These are phyloP conservation scores for Oxyria digyna DNA, from an alignment of 148 eudicot species.

Conservation along the genomic window DNA sequence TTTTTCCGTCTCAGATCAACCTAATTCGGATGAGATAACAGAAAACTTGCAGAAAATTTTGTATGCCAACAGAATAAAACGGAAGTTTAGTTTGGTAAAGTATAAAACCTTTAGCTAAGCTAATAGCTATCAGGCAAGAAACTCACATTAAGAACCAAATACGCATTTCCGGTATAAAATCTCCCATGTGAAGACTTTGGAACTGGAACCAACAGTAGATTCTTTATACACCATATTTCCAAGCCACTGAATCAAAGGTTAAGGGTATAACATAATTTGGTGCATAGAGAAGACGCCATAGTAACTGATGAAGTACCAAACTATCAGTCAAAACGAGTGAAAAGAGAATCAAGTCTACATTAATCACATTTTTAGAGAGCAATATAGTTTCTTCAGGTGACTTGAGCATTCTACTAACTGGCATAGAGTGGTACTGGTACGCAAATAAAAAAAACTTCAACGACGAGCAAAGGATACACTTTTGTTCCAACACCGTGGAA, in stretches of 20 bases:
- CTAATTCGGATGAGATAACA: background rate
- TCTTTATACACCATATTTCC: conserved; percentile 58
- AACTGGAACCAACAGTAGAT: conserved; percentile 37
- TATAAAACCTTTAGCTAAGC: background rate
- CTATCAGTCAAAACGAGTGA: background rate
- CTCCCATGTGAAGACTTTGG: conserved; percentile 52
- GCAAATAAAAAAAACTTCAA: background rate
- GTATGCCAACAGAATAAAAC: background rate
- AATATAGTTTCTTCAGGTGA: background rate
- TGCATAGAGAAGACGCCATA: background rate
- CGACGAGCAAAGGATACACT: conserved; percentile 23
- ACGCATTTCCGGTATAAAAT: conserved; percentile 51
- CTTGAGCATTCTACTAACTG: background rate
- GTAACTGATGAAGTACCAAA: background rate
- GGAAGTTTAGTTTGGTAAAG: background rate
- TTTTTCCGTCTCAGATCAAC: background rate
- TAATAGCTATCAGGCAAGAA: background rate
- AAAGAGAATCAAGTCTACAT: background rate
- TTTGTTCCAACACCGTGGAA: conserved; percentile 36
- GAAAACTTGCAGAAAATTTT: background rate
- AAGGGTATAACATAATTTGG: conserved; percentile 14
- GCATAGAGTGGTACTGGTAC: background rate
- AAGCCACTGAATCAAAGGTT: conserved; percentile 32
- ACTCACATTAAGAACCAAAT: conserved; percentile 60
- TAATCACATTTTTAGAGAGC: background rate